A percentile compares a stretch with the other conserved stretches of the same genome.
Conservation (phyloP, 495 filamentous ascomycete species). For the Physcia stellaris region DNA sequence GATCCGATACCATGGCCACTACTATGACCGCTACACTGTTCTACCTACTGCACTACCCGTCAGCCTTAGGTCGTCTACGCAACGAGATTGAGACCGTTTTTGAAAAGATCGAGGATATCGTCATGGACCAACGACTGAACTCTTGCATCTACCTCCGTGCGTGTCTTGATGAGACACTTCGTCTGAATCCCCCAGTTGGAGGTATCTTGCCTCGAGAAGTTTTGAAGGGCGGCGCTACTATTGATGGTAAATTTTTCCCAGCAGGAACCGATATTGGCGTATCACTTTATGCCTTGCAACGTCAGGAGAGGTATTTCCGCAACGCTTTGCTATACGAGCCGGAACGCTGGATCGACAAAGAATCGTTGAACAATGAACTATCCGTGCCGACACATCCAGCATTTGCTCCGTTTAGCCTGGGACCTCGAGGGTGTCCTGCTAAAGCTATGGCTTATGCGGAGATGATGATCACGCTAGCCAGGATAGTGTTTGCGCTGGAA, state of each 20-base stretch:
- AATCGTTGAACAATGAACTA: not conserved
- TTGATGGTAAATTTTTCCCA: constrained; percentile 41
- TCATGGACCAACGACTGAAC: constrained; percentile 28
- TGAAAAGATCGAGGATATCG: constrained; percentile 36
- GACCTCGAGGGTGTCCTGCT: constrained; percentile 44
- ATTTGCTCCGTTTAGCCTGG: constrained; percentile 44
- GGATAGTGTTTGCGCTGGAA: constrained; percentile 35
- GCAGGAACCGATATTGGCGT: constrained; percentile 38
- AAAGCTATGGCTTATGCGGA: constrained; percentile 39
- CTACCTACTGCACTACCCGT: constrained; percentile 47
- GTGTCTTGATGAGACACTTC: constrained; percentile 61
- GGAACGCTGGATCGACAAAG: constrained; percentile 37
- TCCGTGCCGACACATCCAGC: constrained; percentile 23
- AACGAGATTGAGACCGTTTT: constrained; percentile 37
- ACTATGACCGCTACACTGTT: constrained; percentile 52
- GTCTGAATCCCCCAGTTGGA: constrained; percentile 51
- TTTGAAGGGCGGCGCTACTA: constrained; percentile 40
- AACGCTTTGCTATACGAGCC: constrained; percentile 37
- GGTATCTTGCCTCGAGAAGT: constrained; percentile 49
- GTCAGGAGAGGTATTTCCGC: constrained; percentile 38
- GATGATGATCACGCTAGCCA: constrained; percentile 33
- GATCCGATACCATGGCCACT: constrained; percentile 50
- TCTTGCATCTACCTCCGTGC: constrained; percentile 35
- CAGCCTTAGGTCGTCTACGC: constrained; percentile 22
- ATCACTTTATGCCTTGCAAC: constrained; percentile 41